Base-by-base conservation (phyloP, 2,329 filamentous ascomycete species). In the Diaporthe sp. region DNA sequence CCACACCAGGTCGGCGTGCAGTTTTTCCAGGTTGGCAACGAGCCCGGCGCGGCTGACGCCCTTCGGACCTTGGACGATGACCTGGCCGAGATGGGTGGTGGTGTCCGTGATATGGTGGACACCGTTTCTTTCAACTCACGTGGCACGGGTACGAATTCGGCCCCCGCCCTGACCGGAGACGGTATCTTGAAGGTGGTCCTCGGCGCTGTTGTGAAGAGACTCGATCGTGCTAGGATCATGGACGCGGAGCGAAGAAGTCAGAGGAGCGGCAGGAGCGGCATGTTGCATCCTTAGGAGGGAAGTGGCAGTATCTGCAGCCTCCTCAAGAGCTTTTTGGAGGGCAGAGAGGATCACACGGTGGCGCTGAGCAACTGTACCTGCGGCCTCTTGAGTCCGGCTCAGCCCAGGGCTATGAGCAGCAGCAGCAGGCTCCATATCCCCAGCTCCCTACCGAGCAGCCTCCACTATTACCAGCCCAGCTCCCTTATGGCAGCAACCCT, bases 21-120 rank as follows among this genome's bases (percentile, higher is more conserved):
- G 82, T 98, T 98, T 86, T 97, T 98, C 86, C 96, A 98, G 84
- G 94, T 98, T 58, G 96, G 97, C 73, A 88, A 90, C 66, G 94
- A 97, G 78, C 80, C 84, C 0, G 85, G 83, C 0, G 96, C 96
- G 0, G 86, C 88, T 1, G 83, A 87, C 77, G 91, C 93, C 72
- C 86, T 98, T 51, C 85, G 89, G 78, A 87, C 92, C 61, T 87
- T 98, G 10, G 96, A 98, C 80, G 94, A 98, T 81, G 89, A 89
- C 4, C 84, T 97, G 47, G 85, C 83, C 2, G 86, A 88, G 55
- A 79, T 86, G 35, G 84, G 88, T 39, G 85, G 87, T 39, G 86
- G 88, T 19, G 81, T 96, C 22, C 87, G 96, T 25, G 96, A 98
- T 84, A 98, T 98, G 80, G 95, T 98, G 22, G 96, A 98, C 83